These are phyloP conservation scores for Dioszegia crocea DNA, from an alignment of 768 basidiomycete genomes.

Conservation along the genomic window DNA sequence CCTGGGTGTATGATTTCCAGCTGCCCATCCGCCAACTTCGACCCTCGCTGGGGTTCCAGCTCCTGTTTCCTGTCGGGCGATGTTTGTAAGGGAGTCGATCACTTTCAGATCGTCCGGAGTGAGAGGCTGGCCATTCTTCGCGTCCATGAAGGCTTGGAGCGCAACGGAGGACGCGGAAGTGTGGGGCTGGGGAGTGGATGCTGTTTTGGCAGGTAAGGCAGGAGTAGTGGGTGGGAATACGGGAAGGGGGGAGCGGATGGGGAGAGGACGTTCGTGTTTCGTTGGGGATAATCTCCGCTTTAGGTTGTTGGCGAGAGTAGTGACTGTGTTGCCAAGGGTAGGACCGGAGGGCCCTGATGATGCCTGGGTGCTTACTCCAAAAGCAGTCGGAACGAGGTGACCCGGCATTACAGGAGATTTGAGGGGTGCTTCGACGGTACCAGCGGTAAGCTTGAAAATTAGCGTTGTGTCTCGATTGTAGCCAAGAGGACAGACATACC, in stretches of 20 bases:
- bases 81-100: slow-evolving; percentile 29
- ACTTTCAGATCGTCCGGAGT: slow-evolving; percentile 28
- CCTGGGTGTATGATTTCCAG: slow-evolving; percentile 18
- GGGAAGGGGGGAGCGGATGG: not conserved
- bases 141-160: slow-evolving; percentile 31
- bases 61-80: slow-evolving; percentile 28
- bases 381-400: not conserved
- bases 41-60: not conserved
- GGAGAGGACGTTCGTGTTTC: not conserved
- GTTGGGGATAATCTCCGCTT: slow-evolving; percentile 2
- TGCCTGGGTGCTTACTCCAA: not conserved
- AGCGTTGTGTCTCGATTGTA: not conserved
- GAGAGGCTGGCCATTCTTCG: slow-evolving; percentile 29
- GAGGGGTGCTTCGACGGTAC: not conserved
- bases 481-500: slow-evolving; percentile 4
- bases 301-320: not conserved
- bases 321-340: not conserved
- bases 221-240: not conserved
- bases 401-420: slow-evolving; percentile 11
- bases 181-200: not conserved
- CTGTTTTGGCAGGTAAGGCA: not conserved
- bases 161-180: slow-evolving; percentile 26
- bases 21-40: slow-evolving; percentile 29
- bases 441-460: not conserved
- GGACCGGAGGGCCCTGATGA: not conserved